Conservation (phyloP, 805 yeast genomes). For the Myxozyma vanderwaltii region DNA sequence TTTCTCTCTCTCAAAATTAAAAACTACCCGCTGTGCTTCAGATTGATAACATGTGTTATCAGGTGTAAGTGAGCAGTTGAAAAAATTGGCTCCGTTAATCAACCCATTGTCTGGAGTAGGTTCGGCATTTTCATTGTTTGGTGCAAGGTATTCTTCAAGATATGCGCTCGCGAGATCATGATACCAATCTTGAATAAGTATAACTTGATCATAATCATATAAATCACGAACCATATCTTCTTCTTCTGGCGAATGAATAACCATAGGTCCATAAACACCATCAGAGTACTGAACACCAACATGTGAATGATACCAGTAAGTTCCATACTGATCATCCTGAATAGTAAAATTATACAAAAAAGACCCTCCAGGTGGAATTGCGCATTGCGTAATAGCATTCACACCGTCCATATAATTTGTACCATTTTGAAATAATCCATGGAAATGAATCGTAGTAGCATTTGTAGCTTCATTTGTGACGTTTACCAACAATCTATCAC, state of each 20-base stretch:
- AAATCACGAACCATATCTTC: constrained; percentile 38
- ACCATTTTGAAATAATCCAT: constrained; percentile 83
- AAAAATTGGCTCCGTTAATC: constrained; percentile 46
- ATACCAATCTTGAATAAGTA: constrained; percentile 49
- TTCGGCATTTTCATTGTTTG: constrained; percentile 47
- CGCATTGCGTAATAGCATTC: constrained; percentile 82
- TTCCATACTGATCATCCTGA: constrained; percentile 74
- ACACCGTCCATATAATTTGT: constrained; percentile 88
- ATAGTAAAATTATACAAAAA: constrained; percentile 77
- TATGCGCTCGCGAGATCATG: constrained; percentile 44
- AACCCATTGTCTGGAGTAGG: constrained; percentile 48
- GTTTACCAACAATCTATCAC: constrained; percentile 72
- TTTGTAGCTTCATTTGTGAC: constrained; percentile 69
- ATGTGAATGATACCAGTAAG: constrained; percentile 97
- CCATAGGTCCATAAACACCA: constrained; percentile 61
- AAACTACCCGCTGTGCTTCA: constrained; percentile 33
- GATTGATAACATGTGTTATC: constrained; percentile 38
- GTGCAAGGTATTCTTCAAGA: constrained; percentile 45
- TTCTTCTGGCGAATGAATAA: constrained; percentile 47
- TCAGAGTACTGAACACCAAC: constrained; percentile 86
- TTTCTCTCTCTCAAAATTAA: constrained; percentile 21
- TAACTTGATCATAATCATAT: constrained; percentile 42
- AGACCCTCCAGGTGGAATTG: constrained; percentile 74
- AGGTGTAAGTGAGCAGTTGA: constrained; percentile 37
- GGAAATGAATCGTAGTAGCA: constrained; percentile 85